Evolutionary conservation across 441 rosid species (phyloP).

Genomic region (Arabidopsis hybrid): DNA sequence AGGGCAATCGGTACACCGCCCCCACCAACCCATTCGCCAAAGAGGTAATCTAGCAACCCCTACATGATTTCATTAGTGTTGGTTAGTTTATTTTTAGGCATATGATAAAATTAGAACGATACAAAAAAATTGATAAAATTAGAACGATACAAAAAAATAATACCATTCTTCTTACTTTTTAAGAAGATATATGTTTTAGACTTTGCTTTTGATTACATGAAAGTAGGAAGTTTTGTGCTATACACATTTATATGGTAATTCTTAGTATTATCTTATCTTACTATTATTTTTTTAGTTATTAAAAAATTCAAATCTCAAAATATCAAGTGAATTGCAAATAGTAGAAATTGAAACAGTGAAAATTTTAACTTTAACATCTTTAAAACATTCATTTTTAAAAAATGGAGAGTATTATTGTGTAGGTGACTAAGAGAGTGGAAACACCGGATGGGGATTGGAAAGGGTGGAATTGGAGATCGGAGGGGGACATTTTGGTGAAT

Average conservation of each 20-base stretch:
- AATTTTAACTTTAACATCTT: too few relatives aligned
- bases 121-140: too few relatives aligned
- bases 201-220: neutral
- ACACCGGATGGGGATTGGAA: constrained; percentile 72
- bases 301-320: too few relatives aligned
- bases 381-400: neutral
- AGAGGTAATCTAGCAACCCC: constrained; percentile 58
- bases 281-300: too few relatives aligned
- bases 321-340: too few relatives aligned
- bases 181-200: too few relatives aligned
- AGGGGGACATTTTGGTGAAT: constrained; percentile 86
- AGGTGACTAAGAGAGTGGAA: constrained; percentile 84
- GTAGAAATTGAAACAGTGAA: too few relatives aligned
- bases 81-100: too few relatives aligned
- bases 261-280: too few relatives aligned
- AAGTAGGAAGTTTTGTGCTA: neutral
- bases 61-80: neutral
- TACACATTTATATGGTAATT: neutral
- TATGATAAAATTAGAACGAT: too few relatives aligned
- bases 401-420: neutral
- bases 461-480: constrained; percentile 95
- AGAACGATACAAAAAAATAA: too few relatives aligned
- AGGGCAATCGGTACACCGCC: constrained; percentile 90
- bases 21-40: constrained; percentile 79
- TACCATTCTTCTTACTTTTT: too few relatives aligned